phyloP scores from a whole-genome alignment of 2,329 filamentous ascomycete genomes.

The Hypoxylon sp. region DNA sequence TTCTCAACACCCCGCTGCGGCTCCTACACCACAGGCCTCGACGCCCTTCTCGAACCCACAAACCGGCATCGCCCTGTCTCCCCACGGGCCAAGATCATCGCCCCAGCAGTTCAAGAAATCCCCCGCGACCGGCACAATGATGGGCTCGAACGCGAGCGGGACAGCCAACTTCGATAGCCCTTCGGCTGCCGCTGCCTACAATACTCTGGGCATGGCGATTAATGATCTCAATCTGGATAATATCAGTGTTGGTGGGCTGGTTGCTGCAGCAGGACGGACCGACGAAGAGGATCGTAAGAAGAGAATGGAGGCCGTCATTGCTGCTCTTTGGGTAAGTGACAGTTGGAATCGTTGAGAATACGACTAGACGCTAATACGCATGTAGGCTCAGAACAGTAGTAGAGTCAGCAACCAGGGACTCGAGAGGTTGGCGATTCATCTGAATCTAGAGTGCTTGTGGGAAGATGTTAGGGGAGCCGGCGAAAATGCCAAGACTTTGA shows the following conservation, averaged over 20 bases:
- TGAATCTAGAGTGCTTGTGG: conserved; percentile 76
- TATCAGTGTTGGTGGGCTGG: conserved; percentile 64
- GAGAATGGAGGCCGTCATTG: conserved; percentile 67
- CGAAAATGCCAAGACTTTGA: conserved; percentile 67
- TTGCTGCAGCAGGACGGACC: conserved; percentile 58
- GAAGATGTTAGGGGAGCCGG: conserved; percentile 66
- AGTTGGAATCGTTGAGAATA: conserved; percentile 53
- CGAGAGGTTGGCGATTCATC: conserved; percentile 76
- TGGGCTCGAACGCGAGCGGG: conserved; percentile 62
- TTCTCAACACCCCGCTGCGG: conserved; percentile 64
- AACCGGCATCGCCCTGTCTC: conserved; percentile 71
- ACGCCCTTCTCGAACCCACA: conserved; percentile 73
- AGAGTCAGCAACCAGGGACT: conserved; percentile 81
- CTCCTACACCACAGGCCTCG: conserved; percentile 75
- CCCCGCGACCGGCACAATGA: conserved; percentile 65
- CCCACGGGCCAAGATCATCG: conserved; percentile 69
- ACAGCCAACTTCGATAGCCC: conserved; percentile 75
- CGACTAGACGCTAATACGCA: conserved; percentile 33
- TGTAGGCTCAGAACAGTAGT: conserved; percentile 64
- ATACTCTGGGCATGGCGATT: conserved; percentile 64
- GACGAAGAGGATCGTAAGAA: conserved; percentile 70
- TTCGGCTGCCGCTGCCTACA: conserved; percentile 73
- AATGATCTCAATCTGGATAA: conserved; percentile 68
- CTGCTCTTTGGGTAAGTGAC: conserved; percentile 63
- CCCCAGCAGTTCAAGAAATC: conserved; percentile 76